Base-by-base conservation (phyloP, 2,329 filamentous ascomycete genomes). In the Microsporum canis region DNA sequence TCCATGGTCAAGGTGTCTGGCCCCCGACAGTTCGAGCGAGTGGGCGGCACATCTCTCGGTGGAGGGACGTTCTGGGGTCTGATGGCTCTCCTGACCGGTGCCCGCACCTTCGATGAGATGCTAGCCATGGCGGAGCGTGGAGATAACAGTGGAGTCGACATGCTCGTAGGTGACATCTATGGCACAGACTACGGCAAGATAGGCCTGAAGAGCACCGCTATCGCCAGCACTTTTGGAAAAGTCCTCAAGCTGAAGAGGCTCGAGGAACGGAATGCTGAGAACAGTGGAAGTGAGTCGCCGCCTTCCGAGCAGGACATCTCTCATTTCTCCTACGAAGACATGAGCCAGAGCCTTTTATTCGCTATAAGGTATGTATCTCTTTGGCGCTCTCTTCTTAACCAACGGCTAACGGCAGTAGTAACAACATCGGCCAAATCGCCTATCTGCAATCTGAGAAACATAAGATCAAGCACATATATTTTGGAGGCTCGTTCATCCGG, bases 41-140 rank as follows among this genome's bases (percentile, higher is more conserved):
- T 99, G 7, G 94, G 94, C 59, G 94, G 94, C 63, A 96, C 94
- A 2, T 95, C 91, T 3, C 82, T 99, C 0, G 94, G 94, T 38
- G 94, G 94, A 51, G 94, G 94, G n/a, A 99, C 94, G 1, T 86
- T 99, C 59, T 99, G 94, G 94, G 94, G 94, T 0, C 79, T 99
- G 29, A 81, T 99, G 41, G 94, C 89, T 10, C 82, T 99, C 58
- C 80, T 99, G 43, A 99, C 94, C 0, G 91, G 91, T n/a, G 90
- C 92, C 27, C 84, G 88, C 60, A 91, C 86, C n/a, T 99, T 99
- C 71, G 94, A 97, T 73, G 91, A 96, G 68, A 99, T 99, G 94
- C 81, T 99, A 39, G 86, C 87, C 60, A 87, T 95, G 78, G 91
- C 94, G 0, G 94, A 94, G 65, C 81, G 84, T 38, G 94, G 94